phyloP scores from a whole-genome alignment of 202 grass and related monocot species.

The Panicum hallii region DNA sequence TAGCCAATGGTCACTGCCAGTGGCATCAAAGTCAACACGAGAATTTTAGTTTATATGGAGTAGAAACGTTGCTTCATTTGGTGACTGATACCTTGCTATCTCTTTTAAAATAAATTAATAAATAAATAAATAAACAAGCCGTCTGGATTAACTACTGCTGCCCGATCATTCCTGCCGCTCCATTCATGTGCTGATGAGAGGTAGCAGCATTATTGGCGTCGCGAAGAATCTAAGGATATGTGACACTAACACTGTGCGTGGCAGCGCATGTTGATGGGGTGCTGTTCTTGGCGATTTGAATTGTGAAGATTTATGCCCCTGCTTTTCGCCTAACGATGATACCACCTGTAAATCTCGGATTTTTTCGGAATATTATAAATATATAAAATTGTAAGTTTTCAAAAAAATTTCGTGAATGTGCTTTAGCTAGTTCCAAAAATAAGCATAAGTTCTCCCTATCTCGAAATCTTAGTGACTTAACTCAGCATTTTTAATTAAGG shows the following conservation, averaged over 20 bases:
- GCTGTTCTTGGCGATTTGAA: not conserved
- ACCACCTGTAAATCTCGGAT: too few relatives aligned
- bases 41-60: not conserved
- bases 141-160: not conserved
- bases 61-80: not conserved
- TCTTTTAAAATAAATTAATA: not conserved
- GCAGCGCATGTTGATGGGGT: not conserved
- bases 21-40: slow-evolving; percentile 11
- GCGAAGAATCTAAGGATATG: slow-evolving; percentile 34
- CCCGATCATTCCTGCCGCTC: slow-evolving; percentile 5
- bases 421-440: too few relatives aligned
- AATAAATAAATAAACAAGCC: not conserved
- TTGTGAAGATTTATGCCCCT: not conserved
- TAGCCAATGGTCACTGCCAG: not conserved
- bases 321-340: not conserved
- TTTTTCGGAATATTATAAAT: too few relatives aligned
- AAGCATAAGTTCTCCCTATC: too few relatives aligned
- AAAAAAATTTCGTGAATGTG: too few relatives aligned
- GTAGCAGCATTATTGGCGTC: slow-evolving; percentile 17
- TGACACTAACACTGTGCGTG: not conserved
- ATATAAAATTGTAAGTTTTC: too few relatives aligned
- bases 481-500: too few relatives aligned
- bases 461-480: too few relatives aligned
- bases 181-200: not conserved
- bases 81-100: not conserved